A percentile compares a stretch with the other conserved stretches of the same genome.
phyloP scores from a whole-genome alignment of 2,329 filamentous ascomycete species.

The Trichophyton simii region DNA sequence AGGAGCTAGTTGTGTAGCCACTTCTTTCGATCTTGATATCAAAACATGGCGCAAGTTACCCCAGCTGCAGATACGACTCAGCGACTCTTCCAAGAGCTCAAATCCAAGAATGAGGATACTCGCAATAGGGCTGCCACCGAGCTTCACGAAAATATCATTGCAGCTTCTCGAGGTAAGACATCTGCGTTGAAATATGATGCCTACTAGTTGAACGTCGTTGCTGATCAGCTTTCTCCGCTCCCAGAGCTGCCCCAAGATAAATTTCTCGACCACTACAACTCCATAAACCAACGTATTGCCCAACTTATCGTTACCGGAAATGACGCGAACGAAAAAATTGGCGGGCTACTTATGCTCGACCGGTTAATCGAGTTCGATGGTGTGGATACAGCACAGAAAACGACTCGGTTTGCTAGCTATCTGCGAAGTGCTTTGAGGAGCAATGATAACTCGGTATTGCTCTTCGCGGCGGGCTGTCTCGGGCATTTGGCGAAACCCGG shows the following conservation, averaged over 20 bases:
- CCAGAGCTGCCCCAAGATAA: conserved; percentile 67
- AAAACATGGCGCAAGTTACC: conserved; percentile 36
- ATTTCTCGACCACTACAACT: conserved; percentile 59
- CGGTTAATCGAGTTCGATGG: conserved; percentile 92
- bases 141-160: conserved; percentile 35
- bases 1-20: not conserved
- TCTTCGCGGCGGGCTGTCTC: conserved; percentile 75
- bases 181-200: not conserved
- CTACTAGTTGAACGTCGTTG: not conserved
- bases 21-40: not conserved
- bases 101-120: conserved; percentile 42
- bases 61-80: conserved; percentile 39
- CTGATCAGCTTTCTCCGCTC: not conserved
- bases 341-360: conserved; percentile 83
- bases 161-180: conserved; percentile 34
- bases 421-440: conserved; percentile 78
- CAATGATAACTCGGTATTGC: conserved; percentile 82
- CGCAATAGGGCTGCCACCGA: conserved; percentile 38
- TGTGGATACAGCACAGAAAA: conserved; percentile 84
- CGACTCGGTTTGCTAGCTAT: conserved; percentile 84
- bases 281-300: conserved; percentile 53
- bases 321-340: conserved; percentile 78
- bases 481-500: conserved; percentile 85
- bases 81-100: conserved; percentile 45
- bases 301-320: conserved; percentile 70